Conservation (phyloP, 179 eudicot genomes). For the Corrigiola litoralis region DNA sequence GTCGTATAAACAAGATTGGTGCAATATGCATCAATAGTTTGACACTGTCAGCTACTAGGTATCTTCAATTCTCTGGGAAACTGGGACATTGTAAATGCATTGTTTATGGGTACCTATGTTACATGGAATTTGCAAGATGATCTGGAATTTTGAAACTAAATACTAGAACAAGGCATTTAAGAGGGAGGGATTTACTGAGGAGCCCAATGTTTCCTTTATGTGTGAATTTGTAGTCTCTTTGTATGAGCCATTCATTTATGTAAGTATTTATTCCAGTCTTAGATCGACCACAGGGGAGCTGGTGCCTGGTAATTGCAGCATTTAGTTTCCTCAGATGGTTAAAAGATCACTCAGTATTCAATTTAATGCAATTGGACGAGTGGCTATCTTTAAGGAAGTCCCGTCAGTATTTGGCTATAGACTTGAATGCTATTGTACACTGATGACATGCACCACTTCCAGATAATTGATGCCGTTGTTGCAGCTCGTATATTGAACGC, state of each 20-base stretch:
- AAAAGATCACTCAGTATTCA: not conserved
- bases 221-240: not conserved
- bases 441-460: constrained; percentile 20
- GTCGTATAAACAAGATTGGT: too few relatives aligned
- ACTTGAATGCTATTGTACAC: constrained; percentile 3
- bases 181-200: not conserved
- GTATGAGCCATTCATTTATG: not conserved
- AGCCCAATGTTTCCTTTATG: not conserved
- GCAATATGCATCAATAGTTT: too few relatives aligned
- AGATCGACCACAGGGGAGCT: not conserved
- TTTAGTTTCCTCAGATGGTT: not conserved
- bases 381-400: too few relatives aligned
- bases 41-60: too few relatives aligned
- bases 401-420: too few relatives aligned
- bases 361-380: too few relatives aligned
- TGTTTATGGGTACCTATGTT: not conserved
- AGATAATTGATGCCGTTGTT: constrained; percentile 97
- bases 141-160: not conserved
- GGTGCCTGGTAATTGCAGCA: not conserved
- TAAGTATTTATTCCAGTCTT: not conserved
- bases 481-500: constrained; percentile 97
- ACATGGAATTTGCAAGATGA: not conserved
- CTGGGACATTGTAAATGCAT: not conserved
- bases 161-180: too few relatives aligned
- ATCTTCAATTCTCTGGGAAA: not conserved